Evolutionary conservation across 495 filamentous ascomycete genomes (phyloP).

Genomic region (Pseudomonodictys pantanalensis): DNA sequence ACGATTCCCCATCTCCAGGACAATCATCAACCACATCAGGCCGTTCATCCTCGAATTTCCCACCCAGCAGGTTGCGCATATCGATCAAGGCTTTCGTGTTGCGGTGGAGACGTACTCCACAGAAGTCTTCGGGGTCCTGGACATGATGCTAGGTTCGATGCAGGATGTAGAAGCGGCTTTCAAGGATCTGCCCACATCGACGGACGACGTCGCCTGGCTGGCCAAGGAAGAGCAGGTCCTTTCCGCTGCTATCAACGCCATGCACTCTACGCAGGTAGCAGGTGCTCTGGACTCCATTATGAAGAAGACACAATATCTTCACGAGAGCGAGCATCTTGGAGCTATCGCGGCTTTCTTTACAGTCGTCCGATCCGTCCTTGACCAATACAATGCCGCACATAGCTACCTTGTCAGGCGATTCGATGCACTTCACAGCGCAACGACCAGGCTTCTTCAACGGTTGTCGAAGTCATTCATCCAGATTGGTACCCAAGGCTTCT

Average conservation of each 20-base stretch:
- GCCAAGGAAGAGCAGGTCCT: slow-evolving; percentile 29
- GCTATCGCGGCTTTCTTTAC: slow-evolving; percentile 50
- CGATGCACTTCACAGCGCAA: slow-evolving; percentile 59
- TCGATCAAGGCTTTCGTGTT: neutral
- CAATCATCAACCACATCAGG: slow-evolving; percentile 26
- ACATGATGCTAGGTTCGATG: slow-evolving; percentile 37
- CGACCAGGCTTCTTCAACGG: slow-evolving; percentile 69
- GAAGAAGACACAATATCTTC: slow-evolving; percentile 6
- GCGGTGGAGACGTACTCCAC: slow-evolving; percentile 2
- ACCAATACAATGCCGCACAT: slow-evolving; percentile 66
- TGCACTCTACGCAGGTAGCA: slow-evolving; percentile 17
- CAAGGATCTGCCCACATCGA: slow-evolving; percentile 15
- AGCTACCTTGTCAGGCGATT: slow-evolving; percentile 51
- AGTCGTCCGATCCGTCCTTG: slow-evolving; percentile 67
- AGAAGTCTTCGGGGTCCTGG: slow-evolving; percentile 21
- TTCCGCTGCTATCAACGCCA: slow-evolving; percentile 1
- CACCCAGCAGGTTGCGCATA: neutral
- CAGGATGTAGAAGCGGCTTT: slow-evolving; percentile 36
- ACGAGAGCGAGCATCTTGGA: slow-evolving; percentile 4
- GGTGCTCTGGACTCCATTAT: neutral
- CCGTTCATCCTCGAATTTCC: slow-evolving; percentile 14
- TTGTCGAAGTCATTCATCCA: slow-evolving; percentile 72
- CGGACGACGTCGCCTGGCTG: slow-evolving; percentile 31
- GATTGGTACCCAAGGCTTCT: slow-evolving; percentile 82
- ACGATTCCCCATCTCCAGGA: slow-evolving; percentile 10